Conservation (phyloP, 2,329 filamentous ascomycete species). For the Cladosporium sp. region DNA sequence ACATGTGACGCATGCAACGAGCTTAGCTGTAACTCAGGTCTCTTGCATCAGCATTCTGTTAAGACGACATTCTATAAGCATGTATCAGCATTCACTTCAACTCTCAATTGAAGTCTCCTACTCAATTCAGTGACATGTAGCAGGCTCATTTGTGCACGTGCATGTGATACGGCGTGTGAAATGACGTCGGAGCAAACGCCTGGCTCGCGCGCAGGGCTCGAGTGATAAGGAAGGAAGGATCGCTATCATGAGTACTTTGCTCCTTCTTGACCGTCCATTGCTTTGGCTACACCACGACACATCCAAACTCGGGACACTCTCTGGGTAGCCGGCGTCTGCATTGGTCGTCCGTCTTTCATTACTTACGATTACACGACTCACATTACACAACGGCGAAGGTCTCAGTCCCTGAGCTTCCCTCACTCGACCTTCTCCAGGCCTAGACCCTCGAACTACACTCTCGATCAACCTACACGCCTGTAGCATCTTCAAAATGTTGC, state of each 20-base stretch:
- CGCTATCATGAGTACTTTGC: too few species aligned
- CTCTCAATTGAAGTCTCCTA: too few species aligned
- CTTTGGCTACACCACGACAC: background rate
- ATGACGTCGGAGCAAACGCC: background rate
- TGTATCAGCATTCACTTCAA: too few species aligned
- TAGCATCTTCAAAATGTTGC: slow-evolving; percentile 34
- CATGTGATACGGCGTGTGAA: background rate
- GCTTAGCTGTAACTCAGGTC: too few species aligned
- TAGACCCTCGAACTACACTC: background rate
- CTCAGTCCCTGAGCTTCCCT: slow-evolving; percentile 3
- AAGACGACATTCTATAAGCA: too few species aligned
- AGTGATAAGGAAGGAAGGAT: background rate
- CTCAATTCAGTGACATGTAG: too few species aligned
- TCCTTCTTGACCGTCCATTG: too few species aligned
- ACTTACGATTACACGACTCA: background rate
- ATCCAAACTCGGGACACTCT: background rate
- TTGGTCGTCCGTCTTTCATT: background rate
- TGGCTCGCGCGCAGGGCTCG: background rate
- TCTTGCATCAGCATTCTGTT: too few species aligned
- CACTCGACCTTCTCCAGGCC: background rate
- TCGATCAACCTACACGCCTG: background rate
- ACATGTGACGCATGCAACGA: too few species aligned
- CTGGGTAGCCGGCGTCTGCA: background rate
- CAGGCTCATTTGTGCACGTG: too few species aligned
- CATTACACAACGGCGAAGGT: slow-evolving; percentile 3